Percentiles rank a stretch among this genome's conserved stretches.
phyloP scores from a whole-genome alignment of 352 stramenopile genomes.

The Phytophthora pseudosyringae region DNA sequence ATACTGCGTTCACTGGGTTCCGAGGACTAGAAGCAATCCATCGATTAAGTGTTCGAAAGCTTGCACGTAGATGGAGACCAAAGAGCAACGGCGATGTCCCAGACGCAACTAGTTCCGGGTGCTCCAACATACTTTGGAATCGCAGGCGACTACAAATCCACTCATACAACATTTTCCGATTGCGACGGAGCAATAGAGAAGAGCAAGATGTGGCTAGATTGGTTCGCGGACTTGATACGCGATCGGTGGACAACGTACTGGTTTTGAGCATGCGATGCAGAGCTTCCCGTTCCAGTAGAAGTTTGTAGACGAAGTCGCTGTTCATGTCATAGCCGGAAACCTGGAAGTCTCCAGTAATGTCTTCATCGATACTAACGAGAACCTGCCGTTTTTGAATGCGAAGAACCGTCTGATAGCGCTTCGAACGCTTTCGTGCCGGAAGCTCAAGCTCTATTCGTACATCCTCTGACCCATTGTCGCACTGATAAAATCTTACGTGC shows the following conservation, averaged over 20 bases:
- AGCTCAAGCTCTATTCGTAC: constrained; percentile 17
- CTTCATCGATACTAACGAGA: constrained; percentile 56
- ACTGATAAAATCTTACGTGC: constrained; percentile 35
- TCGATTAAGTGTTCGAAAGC: constrained; percentile 55
- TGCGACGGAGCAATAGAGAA: constrained; percentile 50
- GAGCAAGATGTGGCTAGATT: constrained; percentile 26
- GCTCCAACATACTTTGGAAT: constrained; percentile 69
- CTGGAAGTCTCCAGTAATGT: constrained; percentile 47
- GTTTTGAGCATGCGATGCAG: constrained; percentile 44
- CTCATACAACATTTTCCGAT: constrained; percentile 50
- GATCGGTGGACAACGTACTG: neutral
- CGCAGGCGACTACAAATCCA: constrained; percentile 59
- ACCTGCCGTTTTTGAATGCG: constrained; percentile 48
- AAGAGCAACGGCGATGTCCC: constrained; percentile 46
- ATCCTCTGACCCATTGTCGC: constrained; percentile 17
- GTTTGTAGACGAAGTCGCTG: constrained; percentile 43
- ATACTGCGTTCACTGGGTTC: constrained; percentile 49
- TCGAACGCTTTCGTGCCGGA: constrained; percentile 10
- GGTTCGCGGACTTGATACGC: neutral
- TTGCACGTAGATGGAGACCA: constrained; percentile 56
- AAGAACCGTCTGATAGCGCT: constrained; percentile 41
- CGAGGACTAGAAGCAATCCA: constrained; percentile 57
- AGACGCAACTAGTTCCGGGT: constrained; percentile 49
- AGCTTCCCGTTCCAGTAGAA: constrained; percentile 58
- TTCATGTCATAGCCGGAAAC: constrained; percentile 54